Base-by-base conservation (phyloP, 2,329 filamentous ascomycete genomes). In the Aspergillus candidus region DNA sequence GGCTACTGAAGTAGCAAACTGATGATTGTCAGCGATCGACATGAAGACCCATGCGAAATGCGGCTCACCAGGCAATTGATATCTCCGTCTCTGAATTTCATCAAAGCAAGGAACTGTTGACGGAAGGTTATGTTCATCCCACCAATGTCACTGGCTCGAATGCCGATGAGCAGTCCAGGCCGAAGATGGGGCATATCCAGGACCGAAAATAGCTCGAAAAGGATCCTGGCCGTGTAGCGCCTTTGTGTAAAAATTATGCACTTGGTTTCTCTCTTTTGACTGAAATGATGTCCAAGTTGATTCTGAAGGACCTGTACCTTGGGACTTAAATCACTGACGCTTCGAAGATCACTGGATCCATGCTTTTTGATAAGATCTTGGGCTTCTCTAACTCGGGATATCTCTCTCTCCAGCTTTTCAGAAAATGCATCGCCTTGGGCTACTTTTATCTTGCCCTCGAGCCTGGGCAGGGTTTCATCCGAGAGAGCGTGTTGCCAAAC, bases 161-260 rank as follows among this genome's bases (percentile, higher is more conserved):
- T 70, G 12, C 83, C 84, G 33, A 90, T 79, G 47, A 95, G 70
- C 11, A 80, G 72, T 5, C 78, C 81, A 3, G 79, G 72, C 8
- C 69, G 74, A 47, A 93, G 69, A 47, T 82, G 72, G 0, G 72
- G 69, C 4, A 84, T 76, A 1, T 72, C 70, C 44, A 88, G 72
- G 1, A 66, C 61, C 1, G 71, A 64, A 49, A 94, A 84, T 0
- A 94, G 70, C 35, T 84, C 80, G 1, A 77, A 71, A 1, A 98
- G 70, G 12, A 94, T 66, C 13, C 80, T 77, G 1, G 90, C 91
- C 0, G 88, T 91, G 51, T 85, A 80, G 33, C 89, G 76, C 60
- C 84, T 77, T 48, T 88, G 76, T 0, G 94, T 88, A 63, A 98
- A 97, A 0, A 97, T 79, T 43, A 98, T 94, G 58, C 88, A 94